phyloP scores from a whole-genome alignment of 2,329 filamentous ascomycete species.

The Claviceps capensis region DNA sequence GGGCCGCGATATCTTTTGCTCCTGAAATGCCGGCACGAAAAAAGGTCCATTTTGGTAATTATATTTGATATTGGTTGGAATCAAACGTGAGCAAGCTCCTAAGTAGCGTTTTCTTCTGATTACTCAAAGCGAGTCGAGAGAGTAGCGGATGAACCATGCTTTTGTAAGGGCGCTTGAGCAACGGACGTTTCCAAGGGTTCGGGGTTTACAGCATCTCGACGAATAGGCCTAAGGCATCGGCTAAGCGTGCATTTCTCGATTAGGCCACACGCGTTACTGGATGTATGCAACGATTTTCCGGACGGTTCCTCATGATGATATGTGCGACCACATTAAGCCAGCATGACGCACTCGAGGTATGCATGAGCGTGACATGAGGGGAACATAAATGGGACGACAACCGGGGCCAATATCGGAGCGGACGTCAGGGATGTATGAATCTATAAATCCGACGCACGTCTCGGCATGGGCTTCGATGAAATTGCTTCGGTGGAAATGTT shows the following conservation, averaged over 20 bases:
- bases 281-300: neutral
- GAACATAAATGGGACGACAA: neutral
- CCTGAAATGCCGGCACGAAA: slow-evolving; percentile 1
- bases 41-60: slow-evolving; percentile 1
- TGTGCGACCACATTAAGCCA: neutral
- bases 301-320: neutral
- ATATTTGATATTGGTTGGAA: neutral
- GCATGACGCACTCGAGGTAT: neutral
- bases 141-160: neutral
- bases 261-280: neutral
- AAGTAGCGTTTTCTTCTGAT: neutral
- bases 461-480: no score
- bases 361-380: neutral
- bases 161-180: neutral
- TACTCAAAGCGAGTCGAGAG: neutral
- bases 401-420: neutral
- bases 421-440: neutral
- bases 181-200: neutral
- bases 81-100: neutral
- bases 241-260: neutral
- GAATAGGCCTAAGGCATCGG: neutral
- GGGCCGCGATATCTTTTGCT: neutral
- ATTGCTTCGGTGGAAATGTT: neutral
- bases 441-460: no score
- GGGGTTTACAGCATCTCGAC: neutral